Evolutionary conservation across 164 flowering plant species (phyloP), one percentile per base, ranked within the genome.

Genomic region (Hamamelis virginiana): DNA sequence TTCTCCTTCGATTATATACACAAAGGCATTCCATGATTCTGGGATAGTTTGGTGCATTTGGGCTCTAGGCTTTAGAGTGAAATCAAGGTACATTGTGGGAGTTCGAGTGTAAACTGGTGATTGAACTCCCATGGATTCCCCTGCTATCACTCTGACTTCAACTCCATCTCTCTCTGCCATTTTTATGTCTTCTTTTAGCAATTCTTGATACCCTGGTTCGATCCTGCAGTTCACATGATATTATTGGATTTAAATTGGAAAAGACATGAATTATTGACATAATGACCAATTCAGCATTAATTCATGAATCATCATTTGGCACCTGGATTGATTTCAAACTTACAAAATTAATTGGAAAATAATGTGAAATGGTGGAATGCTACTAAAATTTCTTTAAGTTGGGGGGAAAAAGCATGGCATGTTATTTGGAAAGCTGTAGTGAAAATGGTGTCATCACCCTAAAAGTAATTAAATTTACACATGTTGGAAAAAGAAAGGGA

Each of bases 101-200:
- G 97, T 94, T 62, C 93, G 62, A 4, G 97, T 91, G 82, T 85
- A 91, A 13, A 94, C 88, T 4, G 96, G 90, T 25, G 98, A 94
- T 10, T 60, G 70, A 4, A 84, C 80, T 9, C 97, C 97, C 93
- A 91, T 81, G 22, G 96, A 66, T 76, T 94, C 96, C 27, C 98
- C 97, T 43, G 98, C 98, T 45, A 94, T 87, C 1, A 94, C 79
- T 62, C 83, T 70, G 22, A 90, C 98, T 48, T 86, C 80, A 21
- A 87, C 93, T 1, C 96, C 98, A 47, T 91, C 90, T 69, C 69
- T 69, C 66, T 80, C 88, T 65, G 89, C 91, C 27, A 66, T 75
- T 44, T 51, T 51, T 18, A 94, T 86, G 72, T 91, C 87, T 61
- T 80, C 74, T 43, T 80, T 76, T 48, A 50, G 64, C 60, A 94